Evolutionary conservation across 805 yeast species (phyloP), one percentile per base, ranked within the genome.

Genomic region (Candida taoyuanica): DNA sequence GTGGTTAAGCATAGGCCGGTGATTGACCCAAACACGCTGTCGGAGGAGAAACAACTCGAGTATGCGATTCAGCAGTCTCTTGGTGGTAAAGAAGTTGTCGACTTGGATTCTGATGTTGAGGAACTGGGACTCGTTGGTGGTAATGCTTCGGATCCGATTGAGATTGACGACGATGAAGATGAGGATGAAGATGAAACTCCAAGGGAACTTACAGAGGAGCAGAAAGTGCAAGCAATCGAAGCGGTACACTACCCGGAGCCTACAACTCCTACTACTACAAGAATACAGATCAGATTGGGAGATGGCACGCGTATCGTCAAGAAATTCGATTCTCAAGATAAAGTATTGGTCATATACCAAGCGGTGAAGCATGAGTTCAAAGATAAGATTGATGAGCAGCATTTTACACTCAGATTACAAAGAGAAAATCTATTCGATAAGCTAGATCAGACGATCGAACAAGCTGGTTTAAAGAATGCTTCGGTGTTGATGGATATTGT

Each of bases 201-300:
- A 6, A 47, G 43, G 19, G 60, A 49, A 28, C 52, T 55, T 7
- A 53, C 70, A 1, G 67, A 64, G 9, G 60, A 48, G 17, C 78
- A 76, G 44, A 62, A 64, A 5, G 70, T 83, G 40, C 71, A 68
- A 8, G 38, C 63, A 0, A 80, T 86, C 7, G 33, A 55, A 21
- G 69, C 89, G 0, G 49, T 54, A 2, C 71, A 69, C 30, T 76
- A 78, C 40, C 64, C 65, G 0, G 96, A 88, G 52, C 94, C 96
- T 1, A 59, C 73, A 2, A 56, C 65, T 3, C 29, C 37, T 7
- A 17, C 36, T 4, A 26, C 47, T 3, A 68, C 78, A 0, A 69
- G 96, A 51, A 74, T 93, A 18, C 98, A 93, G 61, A 73, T 93
- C n/a, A 70, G 96, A 42, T 73, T 85, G 20, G 93, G 89, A 14